Evolutionary conservation across 208 protist species (phyloP), one percentile per base, ranked within the genome.

Genomic region (Trypanosoma mega): DNA sequence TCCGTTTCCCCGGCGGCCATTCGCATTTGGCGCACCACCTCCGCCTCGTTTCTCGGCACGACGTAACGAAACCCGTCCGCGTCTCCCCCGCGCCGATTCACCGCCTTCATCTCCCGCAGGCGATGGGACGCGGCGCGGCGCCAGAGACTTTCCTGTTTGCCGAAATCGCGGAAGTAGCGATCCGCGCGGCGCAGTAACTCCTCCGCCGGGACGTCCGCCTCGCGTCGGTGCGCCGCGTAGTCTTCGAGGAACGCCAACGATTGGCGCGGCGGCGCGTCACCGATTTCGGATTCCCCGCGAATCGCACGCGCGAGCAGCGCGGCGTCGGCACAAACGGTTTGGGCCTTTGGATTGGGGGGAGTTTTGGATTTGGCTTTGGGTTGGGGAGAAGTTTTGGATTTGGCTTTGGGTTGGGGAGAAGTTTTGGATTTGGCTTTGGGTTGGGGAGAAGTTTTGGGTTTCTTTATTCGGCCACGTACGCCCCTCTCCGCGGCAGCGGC

Each of bases 21-120:
- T 57, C 75, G 39, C 74, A 95, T 82, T 48, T 90, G 75, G 14
- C 74, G 68, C 46, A 88, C 86, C 5, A 93, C 70, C 44, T 78
- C 48, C 72, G 85, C 90, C 11, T 80, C 78, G 55, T 81, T 90
- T 21, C 75, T 79, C 3, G 89, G 89, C 23, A 95, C 59, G 1
- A 95, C 81, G 63, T 95, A 95, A 46, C 77, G 78, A 54, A 95
- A 95, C 2, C 89, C 89, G 21, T 95, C 83, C 62, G 84, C 90
- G 60, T 95, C 89, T 8, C 89, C 89, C n/a, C 89, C 89, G 7
- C 74, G 75, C 16, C 79, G 75, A 71, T 95, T 95, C 24, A 93
- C 77, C 26, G 65, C 71, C 57, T 86, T 87, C 59, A 95, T 50
- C 46, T 86, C 68, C 0, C 70, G 53, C 36, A 95, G 66, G 34